Evolutionary conservation across 225 moss, liverwort and hornwort species (phyloP).

Genomic region (Physcomitrium patens): DNA sequence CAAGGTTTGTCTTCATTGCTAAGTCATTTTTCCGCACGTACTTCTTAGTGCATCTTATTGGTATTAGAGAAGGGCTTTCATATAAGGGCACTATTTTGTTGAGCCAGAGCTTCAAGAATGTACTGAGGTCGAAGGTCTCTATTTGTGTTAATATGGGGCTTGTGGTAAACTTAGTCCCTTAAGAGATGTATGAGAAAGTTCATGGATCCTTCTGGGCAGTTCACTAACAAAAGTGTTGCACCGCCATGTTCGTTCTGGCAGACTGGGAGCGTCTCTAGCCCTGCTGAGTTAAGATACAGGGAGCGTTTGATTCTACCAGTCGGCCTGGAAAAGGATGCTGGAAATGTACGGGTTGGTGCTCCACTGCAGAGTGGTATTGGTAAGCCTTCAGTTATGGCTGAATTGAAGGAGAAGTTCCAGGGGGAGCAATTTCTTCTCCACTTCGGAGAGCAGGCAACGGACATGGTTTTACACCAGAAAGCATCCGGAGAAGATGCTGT

Average conservation of each 20-base stretch:
- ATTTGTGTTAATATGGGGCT: neutral
- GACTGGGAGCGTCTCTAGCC: conserved; percentile 87
- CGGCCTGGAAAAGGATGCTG: conserved; percentile 69
- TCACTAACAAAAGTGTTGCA: neutral
- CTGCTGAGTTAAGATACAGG: conserved; percentile 77
- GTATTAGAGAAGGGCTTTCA: neutral
- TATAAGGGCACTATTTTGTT: neutral
- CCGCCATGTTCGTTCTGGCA: conserved; percentile 35
- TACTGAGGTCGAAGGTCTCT: too few species aligned
- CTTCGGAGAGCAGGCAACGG: conserved; percentile 83
- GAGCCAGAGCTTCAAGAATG: neutral
- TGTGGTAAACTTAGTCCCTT: neutral
- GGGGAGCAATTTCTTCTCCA: conserved; percentile 76
- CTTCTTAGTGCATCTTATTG: neutral
- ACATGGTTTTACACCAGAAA: conserved; percentile 91
- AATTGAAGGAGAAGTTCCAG: conserved; percentile 69
- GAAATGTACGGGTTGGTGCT: conserved; percentile 84
- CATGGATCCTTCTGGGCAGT: neutral
- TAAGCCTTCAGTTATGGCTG: conserved; percentile 69
- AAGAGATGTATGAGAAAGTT: conserved; percentile 1
- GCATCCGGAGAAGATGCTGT: conserved; percentile 95
- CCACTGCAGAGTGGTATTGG: conserved; percentile 55
- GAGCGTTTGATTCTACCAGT: conserved; percentile 86
- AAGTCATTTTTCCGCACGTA: too few species aligned
- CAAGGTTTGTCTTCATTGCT: conserved; percentile 53